Evolutionary conservation across 2,329 filamentous ascomycete genomes (phyloP), one percentile per base, ranked within the genome.

Genomic region (Fusarium sacchari): DNA sequence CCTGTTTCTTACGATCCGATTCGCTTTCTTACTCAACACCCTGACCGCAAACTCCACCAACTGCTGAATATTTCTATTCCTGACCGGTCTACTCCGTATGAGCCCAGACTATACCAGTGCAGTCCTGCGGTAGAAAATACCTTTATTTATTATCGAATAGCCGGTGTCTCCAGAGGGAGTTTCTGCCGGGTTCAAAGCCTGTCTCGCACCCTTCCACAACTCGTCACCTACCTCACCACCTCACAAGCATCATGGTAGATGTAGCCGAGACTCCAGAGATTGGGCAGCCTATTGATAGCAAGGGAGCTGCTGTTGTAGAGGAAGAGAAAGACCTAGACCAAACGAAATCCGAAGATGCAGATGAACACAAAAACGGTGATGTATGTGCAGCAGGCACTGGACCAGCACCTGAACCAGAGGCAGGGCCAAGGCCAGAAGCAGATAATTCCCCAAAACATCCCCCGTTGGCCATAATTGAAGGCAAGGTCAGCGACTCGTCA

Each of bases 201-300:
- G 17, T 14, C 53, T 50, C n/a, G 30, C 15, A 32, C 37, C 40
- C 24, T 46, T 34, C 26, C 40, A 57, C 32, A 17, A 22, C 58
- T 63, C 39, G 39, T 47, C 36, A 34, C 28, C 28, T 50, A 24
- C 18, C 20, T 47, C n/a, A 30, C 44, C 39, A 24, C 43, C 36
- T 60, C 26, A 44, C 34, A 24, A 28, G 26, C 62, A 53, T 47
- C 57, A 74, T 74, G 72, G 64, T 64, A 40, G 60, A 60, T 60
- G 39, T 64, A 34, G 60, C 47, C 42, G 60, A 62, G 37, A 64
- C 34, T 39, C 67, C 52, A 39, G 40, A 59, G 37, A 32, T n/a
- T 57, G 67, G 65, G 30, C 30, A 57, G 44, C 68, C 50, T 24
- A 24, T 30, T 24, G 63, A 69, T 55, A 55, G 60, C 50, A 56